Conservation (phyloP, 352 stramenopile genomes). For the Globisporangium viniferum region DNA sequence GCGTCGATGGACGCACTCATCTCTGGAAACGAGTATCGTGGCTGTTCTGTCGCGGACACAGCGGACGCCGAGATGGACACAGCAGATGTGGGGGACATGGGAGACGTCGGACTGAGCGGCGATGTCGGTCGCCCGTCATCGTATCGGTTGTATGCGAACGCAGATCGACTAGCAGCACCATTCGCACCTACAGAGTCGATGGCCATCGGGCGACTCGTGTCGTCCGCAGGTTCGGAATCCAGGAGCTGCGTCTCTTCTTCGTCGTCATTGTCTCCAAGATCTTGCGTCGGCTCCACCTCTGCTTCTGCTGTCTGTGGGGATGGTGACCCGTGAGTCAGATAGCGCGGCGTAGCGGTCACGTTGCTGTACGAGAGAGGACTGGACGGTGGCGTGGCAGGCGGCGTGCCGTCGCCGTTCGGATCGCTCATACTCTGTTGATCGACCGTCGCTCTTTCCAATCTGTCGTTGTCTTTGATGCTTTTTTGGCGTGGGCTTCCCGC, state of each 20-base stretch:
- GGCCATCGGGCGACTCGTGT: conserved; percentile 6
- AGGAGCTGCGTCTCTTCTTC: conserved; percentile 14
- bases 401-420: conserved; percentile 26
- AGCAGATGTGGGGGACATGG: conserved; percentile 62
- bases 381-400: conserved; percentile 57
- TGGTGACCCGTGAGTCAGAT: conserved; percentile 34
- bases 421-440: conserved; percentile 1
- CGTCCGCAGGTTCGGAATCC: conserved; percentile 17
- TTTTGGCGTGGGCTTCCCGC: background rate
- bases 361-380: conserved; percentile 33
- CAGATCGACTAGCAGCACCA: background rate
- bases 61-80: conserved; percentile 75
- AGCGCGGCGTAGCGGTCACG: conserved; percentile 25
- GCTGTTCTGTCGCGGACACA: conserved; percentile 76
- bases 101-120: conserved; percentile 43
- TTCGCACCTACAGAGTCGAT: conserved; percentile 2
- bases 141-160: conserved; percentile 4
- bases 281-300: conserved; percentile 2
- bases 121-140: conserved; percentile 20
- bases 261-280: conserved; percentile 8
- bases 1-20: conserved; percentile 81
- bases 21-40: conserved; percentile 68
- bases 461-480: background rate
- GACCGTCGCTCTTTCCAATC: background rate
- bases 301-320: conserved; percentile 8